Evolutionary conservation across 768 basidiomycete genomes (phyloP), one percentile per base, ranked within the genome.

Genomic region (Lactarius sp.): DNA sequence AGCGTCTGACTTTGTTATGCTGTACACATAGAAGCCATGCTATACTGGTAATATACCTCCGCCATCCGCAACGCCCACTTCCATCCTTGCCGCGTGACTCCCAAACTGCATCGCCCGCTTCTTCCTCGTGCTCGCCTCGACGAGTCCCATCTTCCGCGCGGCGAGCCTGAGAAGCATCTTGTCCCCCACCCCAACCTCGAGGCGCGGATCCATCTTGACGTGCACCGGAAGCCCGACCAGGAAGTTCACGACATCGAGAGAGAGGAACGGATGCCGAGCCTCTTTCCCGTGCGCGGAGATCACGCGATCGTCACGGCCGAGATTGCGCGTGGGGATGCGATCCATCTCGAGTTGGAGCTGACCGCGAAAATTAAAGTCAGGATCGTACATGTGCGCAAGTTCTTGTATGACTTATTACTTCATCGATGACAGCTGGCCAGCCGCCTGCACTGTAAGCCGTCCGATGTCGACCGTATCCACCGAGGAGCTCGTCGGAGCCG

Each of bases 101-200:
- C 96, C 96, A 76, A 99, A 99, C 70, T 98, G 97, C 90, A 98
- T 97, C 14, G 97, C 97, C 62, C 90, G 74, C 76, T 99, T 99
- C 73, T 89, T 94, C 66, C 92, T 78, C 57, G 69, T 62, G 65
- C 89, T 88, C 6, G 92, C 91, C 66, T 86, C 83, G 2, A 81
- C 74, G 49, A 98, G 77, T 0, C 95, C 94, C n/a, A 94, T 69
- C 67, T 83, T 83, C 65, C 77, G 75, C 41, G 88, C 85, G 2
- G 88, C 85, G 34, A 89, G 72, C 59, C 96, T 77, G 57, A 98
- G 71, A 51, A 99, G 71, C 75, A 89, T 79, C 78, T 99, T 99
- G 72, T 98, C 97, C 1, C 97, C 97, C 6, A 85, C 62, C 1
- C 94, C 94, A n/a, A 85, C 76, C 5, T 83, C 81, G 33, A 87